Evolutionary conservation across 225 moss, liverwort and hornwort genomes (phyloP).

Genomic region (Bryoerythrophyllum caledonicum): DNA sequence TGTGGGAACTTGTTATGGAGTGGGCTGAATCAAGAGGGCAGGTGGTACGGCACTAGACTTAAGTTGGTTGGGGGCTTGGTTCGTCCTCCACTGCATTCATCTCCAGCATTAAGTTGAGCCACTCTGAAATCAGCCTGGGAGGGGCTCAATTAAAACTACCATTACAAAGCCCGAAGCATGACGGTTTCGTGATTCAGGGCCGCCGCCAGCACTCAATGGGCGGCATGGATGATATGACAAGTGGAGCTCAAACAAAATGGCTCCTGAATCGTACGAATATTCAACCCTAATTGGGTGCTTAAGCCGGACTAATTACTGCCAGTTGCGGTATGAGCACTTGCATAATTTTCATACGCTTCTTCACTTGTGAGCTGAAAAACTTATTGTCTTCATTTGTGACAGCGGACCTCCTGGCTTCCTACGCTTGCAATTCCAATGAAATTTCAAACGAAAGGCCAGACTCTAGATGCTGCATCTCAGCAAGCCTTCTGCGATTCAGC

Average conservation of each 20-base stretch:
- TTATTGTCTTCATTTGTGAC: background rate
- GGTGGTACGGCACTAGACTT: background rate
- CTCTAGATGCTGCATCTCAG: background rate
- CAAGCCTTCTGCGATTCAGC: background rate
- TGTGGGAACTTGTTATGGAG: background rate
- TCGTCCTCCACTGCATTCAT: conserved; percentile 6
- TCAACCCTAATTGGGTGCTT: background rate
- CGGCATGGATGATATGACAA: background rate
- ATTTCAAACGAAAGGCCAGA: background rate
- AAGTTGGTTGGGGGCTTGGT: background rate
- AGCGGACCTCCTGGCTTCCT: background rate
- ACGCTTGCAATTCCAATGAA: background rate
- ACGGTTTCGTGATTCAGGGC: conserved; percentile 5
- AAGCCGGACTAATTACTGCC: background rate
- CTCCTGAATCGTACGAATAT: no score
- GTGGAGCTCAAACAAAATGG: background rate
- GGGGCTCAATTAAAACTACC: background rate
- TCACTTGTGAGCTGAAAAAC: background rate
- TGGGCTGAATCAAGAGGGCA: background rate
- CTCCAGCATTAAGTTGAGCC: background rate
- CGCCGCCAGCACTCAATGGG: background rate
- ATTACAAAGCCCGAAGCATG: background rate
- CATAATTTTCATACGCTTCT: background rate
- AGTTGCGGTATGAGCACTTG: no score
- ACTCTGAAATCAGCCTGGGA: background rate